phyloP scores from a whole-genome alignment of 2,329 filamentous ascomycete genomes.

The Talaromyces sp. region DNA sequence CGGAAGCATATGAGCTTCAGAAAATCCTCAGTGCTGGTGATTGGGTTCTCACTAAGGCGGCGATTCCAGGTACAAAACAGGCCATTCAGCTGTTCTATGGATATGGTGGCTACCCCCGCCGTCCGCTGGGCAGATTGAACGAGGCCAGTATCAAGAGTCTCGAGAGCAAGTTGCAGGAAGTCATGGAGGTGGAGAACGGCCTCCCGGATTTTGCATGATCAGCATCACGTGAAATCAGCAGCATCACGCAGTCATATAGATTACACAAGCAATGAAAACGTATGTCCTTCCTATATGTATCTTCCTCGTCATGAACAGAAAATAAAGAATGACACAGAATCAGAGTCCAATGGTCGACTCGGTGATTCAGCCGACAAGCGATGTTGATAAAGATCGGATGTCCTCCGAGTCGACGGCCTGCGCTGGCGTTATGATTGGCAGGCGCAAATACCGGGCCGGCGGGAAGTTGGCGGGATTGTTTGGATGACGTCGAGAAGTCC shows the following conservation, averaged over 20 bases:
- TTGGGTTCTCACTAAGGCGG: constrained; percentile 79
- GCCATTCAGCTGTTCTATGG: constrained; percentile 79
- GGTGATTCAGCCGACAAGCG: not conserved
- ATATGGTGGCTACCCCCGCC: constrained; percentile 74
- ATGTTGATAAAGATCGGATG: not conserved
- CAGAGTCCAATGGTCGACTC: not conserved
- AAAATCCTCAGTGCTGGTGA: constrained; percentile 72
- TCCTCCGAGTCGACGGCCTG: not conserved
- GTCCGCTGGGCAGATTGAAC: constrained; percentile 48
- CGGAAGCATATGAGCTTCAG: constrained; percentile 73
- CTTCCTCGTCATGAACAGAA: not conserved
- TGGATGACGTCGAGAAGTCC: constrained; percentile 1
- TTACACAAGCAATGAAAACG: not conserved
- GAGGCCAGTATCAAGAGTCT: constrained; percentile 30
- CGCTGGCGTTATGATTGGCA: not conserved
- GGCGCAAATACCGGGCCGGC: not conserved
- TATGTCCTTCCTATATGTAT: not conserved
- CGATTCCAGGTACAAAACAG: constrained; percentile 80
- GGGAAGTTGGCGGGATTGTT: not conserved
- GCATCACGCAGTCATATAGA: not conserved
- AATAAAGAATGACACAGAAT: not conserved
- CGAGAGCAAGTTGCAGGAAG: constrained; percentile 34
- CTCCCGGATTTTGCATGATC: constrained; percentile 35
- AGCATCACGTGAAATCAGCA: not conserved
- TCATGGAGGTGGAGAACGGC: constrained; percentile 33